phyloP scores from a whole-genome alignment of 2,329 filamentous ascomycete species.

The Metarhizium anisopliae region DNA sequence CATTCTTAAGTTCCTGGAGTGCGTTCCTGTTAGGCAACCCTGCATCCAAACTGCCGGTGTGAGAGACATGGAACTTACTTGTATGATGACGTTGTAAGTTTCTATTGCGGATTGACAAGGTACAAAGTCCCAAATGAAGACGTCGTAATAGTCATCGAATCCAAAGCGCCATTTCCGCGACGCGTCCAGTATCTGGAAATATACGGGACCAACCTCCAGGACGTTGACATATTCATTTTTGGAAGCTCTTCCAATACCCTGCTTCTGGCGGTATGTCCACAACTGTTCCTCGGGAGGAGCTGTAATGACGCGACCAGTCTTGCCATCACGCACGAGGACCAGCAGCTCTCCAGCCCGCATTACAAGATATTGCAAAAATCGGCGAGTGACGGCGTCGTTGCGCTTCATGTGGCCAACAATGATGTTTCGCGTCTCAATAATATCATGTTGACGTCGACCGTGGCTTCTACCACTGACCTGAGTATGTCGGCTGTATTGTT shows the following conservation, averaged over 20 bases:
- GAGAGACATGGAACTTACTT: conserved; percentile 3
- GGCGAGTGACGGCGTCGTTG: conserved; percentile 16
- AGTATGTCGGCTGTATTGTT: conserved; percentile 9
- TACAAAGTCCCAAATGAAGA: conserved; percentile 19
- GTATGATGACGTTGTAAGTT: conserved; percentile 12
- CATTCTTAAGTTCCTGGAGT: conserved; percentile 16
- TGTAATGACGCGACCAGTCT: conserved; percentile 19
- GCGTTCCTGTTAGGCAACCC: neutral
- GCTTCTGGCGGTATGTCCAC: conserved; percentile 17
- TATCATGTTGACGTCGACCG: conserved; percentile 14
- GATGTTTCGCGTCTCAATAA: conserved; percentile 18
- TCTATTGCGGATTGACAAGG: conserved; percentile 10
- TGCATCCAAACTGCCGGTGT: accelerated
- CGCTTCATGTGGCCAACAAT: conserved; percentile 20
- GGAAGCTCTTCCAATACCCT: conserved; percentile 16
- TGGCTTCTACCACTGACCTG: conserved; percentile 13
- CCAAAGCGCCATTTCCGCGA: conserved; percentile 18
- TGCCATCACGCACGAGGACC: conserved; percentile 19
- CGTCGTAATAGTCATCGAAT: conserved; percentile 20
- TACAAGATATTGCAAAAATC: conserved; percentile 19
- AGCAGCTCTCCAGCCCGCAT: conserved; percentile 18
- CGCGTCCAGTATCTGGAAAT: conserved; percentile 15
- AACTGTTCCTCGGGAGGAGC: conserved; percentile 15
- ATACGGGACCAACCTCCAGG: conserved; percentile 14
- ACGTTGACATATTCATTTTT: conserved; percentile 17